phyloP scores from a whole-genome alignment of 495 filamentous ascomycete genomes.

The Podospora fimiseda region DNA sequence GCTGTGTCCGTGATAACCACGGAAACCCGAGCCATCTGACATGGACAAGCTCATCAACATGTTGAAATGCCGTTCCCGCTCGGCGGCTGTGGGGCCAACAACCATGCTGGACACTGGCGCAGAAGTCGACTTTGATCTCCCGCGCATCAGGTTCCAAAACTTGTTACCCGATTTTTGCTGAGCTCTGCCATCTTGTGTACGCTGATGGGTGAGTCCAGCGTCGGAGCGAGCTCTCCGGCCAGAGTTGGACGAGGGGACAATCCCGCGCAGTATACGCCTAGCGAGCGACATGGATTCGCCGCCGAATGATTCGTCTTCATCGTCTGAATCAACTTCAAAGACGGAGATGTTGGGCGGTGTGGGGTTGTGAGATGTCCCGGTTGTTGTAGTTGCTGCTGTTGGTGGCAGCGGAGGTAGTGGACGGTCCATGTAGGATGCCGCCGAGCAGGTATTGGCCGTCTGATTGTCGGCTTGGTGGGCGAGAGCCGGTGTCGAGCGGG shows the following conservation, averaged over 20 bases:
- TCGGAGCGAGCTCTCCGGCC: background rate
- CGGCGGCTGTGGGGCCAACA: background rate
- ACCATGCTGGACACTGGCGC: background rate
- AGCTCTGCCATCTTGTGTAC: background rate
- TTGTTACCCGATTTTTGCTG: background rate
- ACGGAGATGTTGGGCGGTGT: slow-evolving; percentile 14
- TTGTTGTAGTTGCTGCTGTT: background rate
- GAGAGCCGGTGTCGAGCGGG: background rate
- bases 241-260: background rate
- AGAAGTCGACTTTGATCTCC: background rate
- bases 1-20: too few relatives aligned
- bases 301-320: background rate
- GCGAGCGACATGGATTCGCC: slow-evolving; percentile 12
- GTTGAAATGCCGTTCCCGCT: background rate
- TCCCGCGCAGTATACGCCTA: slow-evolving; percentile 14
- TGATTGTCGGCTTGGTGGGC: background rate
- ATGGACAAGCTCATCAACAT: background rate
- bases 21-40: too few relatives aligned
- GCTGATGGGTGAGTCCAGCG: background rate
- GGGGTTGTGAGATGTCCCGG: background rate
- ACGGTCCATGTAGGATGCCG: slow-evolving; percentile 1
- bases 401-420: slow-evolving; percentile 12
- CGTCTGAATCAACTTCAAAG: slow-evolving; percentile 13
- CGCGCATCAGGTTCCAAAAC: background rate
- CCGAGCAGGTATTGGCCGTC: background rate